A percentile compares a stretch with the other conserved stretches of the same genome.
phyloP scores from a whole-genome alignment of 73 alveolate species.

The Uronychia setigera region DNA sequence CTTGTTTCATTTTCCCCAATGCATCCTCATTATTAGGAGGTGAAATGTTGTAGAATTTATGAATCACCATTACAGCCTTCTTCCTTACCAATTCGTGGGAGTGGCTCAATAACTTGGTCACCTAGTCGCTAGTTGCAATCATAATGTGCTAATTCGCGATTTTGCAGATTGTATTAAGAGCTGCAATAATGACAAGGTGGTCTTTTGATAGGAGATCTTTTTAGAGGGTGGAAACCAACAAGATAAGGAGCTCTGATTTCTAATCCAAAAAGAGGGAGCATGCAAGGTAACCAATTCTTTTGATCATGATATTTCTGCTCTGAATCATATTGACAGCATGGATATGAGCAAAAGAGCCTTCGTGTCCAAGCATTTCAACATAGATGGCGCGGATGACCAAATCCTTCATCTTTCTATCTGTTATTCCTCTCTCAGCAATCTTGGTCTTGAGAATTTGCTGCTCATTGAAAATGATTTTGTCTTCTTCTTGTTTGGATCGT shows the following conservation, averaged over 20 bases:
- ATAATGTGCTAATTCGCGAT: conserved; percentile 88
- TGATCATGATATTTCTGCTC: conserved; percentile 93
- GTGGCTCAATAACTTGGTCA: conserved; percentile 86
- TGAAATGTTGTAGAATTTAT: conserved; percentile 77
- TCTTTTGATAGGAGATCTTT: conserved; percentile 92
- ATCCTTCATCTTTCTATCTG: conserved; percentile 96
- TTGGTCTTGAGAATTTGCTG: conserved; percentile 86
- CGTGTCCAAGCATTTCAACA: conserved; percentile 99
- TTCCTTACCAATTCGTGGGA: conserved; percentile 94
- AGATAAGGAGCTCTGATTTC: conserved; percentile 86
- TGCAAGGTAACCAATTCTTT: conserved; percentile 97
- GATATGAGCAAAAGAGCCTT: conserved; percentile 98
- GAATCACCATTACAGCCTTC: conserved; percentile 97
- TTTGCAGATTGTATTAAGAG: conserved; percentile 85
- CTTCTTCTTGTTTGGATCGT: conserved; percentile 98
- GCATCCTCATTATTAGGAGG: conserved; percentile 79
- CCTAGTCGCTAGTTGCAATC: conserved; percentile 89
- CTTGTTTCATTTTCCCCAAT: conserved; percentile 91
- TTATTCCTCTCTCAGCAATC: conserved; percentile 89
- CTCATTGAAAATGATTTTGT: conserved; percentile 97
- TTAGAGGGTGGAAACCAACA: conserved; percentile 95
- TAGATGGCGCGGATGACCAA: conserved; percentile 96
- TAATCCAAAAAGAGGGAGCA: conserved; percentile 90
- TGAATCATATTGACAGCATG: conserved; percentile 99
- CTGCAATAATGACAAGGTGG: conserved; percentile 92